Conservation (phyloP, 352 stramenopile genomes). For the Pythium sp. region DNA sequence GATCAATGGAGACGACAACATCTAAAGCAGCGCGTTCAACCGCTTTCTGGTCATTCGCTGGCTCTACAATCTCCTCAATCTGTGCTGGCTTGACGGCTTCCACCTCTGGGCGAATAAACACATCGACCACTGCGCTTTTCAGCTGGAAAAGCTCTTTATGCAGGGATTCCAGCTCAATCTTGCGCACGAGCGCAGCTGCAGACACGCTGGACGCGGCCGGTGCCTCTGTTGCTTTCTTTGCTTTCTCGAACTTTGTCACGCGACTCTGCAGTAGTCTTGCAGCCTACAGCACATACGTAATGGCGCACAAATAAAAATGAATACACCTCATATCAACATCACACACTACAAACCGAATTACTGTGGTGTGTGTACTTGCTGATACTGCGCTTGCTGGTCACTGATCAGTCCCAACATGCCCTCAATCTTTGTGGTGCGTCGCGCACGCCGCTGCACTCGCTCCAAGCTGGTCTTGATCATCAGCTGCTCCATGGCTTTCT, state of each 20-base stretch:
- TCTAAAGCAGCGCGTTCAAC: background rate
- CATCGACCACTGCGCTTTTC: slow-evolving; percentile 32
- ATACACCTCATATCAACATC: no score
- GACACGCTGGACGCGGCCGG: slow-evolving; percentile 15
- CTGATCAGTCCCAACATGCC: slow-evolving; percentile 32
- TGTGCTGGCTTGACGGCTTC: background rate
- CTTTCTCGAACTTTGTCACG: slow-evolving; percentile 23
- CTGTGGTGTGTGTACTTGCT: slow-evolving; percentile 15
- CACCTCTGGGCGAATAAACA: slow-evolving; percentile 14
- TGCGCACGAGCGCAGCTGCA: slow-evolving; percentile 9
- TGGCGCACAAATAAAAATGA: background rate
- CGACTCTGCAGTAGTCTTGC: slow-evolving; percentile 23
- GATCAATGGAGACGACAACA: background rate
- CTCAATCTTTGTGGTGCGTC: slow-evolving; percentile 23
- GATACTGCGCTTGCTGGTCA: slow-evolving; percentile 43
- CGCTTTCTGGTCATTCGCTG: background rate
- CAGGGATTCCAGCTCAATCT: slow-evolving; percentile 31
- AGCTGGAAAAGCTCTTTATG: slow-evolving; percentile 36
- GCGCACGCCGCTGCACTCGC: slow-evolving; percentile 20
- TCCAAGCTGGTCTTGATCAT: slow-evolving; percentile 22
- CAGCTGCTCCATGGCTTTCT: slow-evolving; percentile 28
- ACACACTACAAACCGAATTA: background rate
- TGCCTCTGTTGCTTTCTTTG: slow-evolving; percentile 17
- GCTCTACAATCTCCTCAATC: background rate
- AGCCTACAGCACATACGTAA: slow-evolving; percentile 13